Evolutionary conservation across 176 grass and related monocot species (phyloP).

Genomic region (Carex scoparia): DNA sequence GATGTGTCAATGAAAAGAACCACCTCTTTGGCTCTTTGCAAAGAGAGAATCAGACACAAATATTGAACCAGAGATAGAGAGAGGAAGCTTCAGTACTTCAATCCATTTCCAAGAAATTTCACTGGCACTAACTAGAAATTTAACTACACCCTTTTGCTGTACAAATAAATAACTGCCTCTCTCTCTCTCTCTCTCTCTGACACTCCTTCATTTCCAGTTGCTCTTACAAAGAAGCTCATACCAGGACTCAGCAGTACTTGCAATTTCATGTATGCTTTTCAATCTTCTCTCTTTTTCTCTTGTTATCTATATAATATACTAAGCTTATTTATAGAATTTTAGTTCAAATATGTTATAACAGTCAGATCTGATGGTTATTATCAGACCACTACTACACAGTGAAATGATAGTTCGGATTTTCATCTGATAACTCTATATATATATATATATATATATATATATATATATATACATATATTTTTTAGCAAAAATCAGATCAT

Average conservation of each 20-base stretch:
- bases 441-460: no score
- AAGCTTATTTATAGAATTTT: background rate
- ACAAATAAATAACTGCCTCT: background rate
- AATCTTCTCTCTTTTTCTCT: background rate
- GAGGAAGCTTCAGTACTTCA: conserved; percentile 4
- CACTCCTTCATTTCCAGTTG: background rate
- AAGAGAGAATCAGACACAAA: background rate
- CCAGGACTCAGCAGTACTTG: background rate
- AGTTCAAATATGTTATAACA: background rate
- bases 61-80: background rate
- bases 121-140: background rate
- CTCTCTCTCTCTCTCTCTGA: background rate
- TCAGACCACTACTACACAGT: background rate
- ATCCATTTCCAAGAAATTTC: conserved; percentile 6
- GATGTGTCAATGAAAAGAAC: background rate
- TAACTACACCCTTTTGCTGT: background rate
- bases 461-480: background rate
- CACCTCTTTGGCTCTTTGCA: background rate
- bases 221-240: background rate
- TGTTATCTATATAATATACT: background rate
- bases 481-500: background rate
- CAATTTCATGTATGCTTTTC: conserved; percentile 13
- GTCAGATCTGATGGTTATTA: background rate
- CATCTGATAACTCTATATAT: background rate
- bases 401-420: background rate